phyloP scores from a whole-genome alignment of 306 rosid species.

The Vigna trinervia region DNA sequence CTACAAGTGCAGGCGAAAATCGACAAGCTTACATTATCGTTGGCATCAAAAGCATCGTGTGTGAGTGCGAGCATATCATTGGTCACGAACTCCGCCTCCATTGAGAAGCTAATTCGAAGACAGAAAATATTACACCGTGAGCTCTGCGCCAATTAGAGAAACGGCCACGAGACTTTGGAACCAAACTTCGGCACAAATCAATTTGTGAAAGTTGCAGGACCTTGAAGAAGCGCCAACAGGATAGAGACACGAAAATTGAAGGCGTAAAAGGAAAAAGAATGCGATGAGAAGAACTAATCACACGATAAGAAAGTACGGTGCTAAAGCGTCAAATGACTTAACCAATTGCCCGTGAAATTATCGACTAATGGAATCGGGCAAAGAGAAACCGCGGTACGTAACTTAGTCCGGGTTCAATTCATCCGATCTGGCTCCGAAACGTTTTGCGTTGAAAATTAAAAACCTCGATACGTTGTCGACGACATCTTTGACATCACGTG shows the following conservation, averaged over 20 bases:
- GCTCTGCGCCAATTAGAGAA: slow-evolving; percentile 11
- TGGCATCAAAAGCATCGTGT: slow-evolving; percentile 58
- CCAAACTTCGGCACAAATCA: not conserved
- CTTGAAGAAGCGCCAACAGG: not conserved
- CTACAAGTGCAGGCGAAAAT: not conserved
- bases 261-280: slow-evolving; percentile 15
- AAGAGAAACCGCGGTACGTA: slow-evolving; percentile 22
- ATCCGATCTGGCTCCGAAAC: slow-evolving; percentile 16
- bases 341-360: not conserved
- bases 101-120: slow-evolving; percentile 42
- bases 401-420: not conserved
- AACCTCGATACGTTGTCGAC: not conserved
- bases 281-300: not conserved
- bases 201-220: not conserved
- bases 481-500: not conserved
- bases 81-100: slow-evolving; percentile 73
- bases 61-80: slow-evolving; percentile 55
- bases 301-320: not conserved
- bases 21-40: slow-evolving; percentile 56
- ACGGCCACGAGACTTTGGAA: slow-evolving; percentile 12
- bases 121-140: slow-evolving; percentile 34
- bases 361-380: not conserved
- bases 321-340: not conserved
- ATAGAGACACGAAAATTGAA: slow-evolving; percentile 11
- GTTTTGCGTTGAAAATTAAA: slow-evolving; percentile 4